These are phyloP conservation scores for Lipomyces japonicus DNA, from an alignment of 805 yeast genomes.

Conservation along the genomic window DNA sequence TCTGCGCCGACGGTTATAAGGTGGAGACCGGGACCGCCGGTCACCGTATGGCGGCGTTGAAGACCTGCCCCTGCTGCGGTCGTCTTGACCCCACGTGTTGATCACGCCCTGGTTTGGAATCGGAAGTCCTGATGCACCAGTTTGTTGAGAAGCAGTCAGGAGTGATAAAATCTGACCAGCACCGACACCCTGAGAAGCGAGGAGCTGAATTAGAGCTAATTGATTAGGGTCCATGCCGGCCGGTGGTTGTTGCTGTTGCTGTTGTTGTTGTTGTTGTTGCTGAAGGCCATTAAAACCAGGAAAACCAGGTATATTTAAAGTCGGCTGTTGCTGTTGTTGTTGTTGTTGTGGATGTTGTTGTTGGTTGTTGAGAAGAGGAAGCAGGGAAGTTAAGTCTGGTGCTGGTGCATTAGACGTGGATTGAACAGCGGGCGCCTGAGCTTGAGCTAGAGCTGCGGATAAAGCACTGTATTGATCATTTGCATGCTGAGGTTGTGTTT, in stretches of 20 bases:
- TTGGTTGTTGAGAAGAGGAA: slow-evolving; percentile 19
- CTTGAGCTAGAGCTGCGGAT: slow-evolving; percentile 10
- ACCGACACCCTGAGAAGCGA: slow-evolving; percentile 38
- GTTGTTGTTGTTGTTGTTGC: slow-evolving; percentile 1
- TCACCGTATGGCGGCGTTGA: slow-evolving; percentile 11
- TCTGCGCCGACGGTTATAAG: slow-evolving; percentile 14
- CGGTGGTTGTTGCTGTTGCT: slow-evolving; percentile 5
- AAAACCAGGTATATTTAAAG: slow-evolving; percentile 11
- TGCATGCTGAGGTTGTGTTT: slow-evolving; percentile 1
- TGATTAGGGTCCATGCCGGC: slow-evolving; percentile 36
- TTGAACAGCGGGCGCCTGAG: slow-evolving; percentile 12
- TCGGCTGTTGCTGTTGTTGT: slow-evolving; percentile 3
- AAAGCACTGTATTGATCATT: slow-evolving; percentile 10
- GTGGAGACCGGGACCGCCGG: slow-evolving; percentile 32
- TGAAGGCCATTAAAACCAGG: slow-evolving; percentile 8
- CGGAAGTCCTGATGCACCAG: slow-evolving; percentile 9
- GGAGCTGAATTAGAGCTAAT: slow-evolving; percentile 43
- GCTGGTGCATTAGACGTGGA: no score
- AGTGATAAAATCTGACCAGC: slow-evolving; percentile 24
- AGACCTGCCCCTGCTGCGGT: slow-evolving; percentile 15
- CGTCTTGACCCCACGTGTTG: slow-evolving; percentile 6
- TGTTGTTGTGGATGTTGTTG: slow-evolving; percentile 4
- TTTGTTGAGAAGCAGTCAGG: slow-evolving; percentile 22
- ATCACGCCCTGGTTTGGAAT: slow-evolving; percentile 5
- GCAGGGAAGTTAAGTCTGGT: slow-evolving; percentile 20